phyloP scores from a whole-genome alignment of 495 filamentous ascomycete species.

The Xylaria cubensis region DNA sequence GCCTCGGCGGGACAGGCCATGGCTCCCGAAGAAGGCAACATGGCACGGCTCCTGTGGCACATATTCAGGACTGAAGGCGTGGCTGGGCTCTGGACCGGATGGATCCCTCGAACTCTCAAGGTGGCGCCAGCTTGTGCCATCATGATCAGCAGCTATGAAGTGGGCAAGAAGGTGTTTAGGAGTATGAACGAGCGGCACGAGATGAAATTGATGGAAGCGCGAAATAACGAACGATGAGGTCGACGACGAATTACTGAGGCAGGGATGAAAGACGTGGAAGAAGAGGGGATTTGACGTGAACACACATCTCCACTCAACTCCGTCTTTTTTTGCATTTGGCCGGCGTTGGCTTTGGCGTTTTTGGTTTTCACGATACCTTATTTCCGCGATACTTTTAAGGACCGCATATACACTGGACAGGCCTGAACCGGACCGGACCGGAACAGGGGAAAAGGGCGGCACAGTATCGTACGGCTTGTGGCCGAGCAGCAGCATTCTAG shows the following conservation, averaged over 20 bases:
- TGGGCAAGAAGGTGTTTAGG: conserved; percentile 87
- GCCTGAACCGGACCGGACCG: conserved; percentile 11
- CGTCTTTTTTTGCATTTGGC: conserved; percentile 28
- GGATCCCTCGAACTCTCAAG: conserved; percentile 89
- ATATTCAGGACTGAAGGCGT: conserved; percentile 87
- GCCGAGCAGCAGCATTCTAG: conserved; percentile 16
- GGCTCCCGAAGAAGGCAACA: conserved; percentile 72
- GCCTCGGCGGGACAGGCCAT: conserved; percentile 41
- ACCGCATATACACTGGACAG: neutral
- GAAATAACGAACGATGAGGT: conserved; percentile 24
- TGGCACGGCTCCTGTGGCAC: conserved; percentile 81
- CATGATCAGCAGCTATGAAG: conserved; percentile 97
- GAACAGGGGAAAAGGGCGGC: neutral
- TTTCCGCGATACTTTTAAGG: neutral
- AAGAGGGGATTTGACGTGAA: neutral
- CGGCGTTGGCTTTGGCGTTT: conserved; percentile 31
- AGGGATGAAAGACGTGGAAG: neutral
- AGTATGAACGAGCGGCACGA: conserved; percentile 73
- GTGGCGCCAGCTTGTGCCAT: conserved; percentile 98
- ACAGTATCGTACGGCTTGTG: neutral
- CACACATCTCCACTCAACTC: conserved; percentile 22
- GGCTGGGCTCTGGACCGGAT: conserved; percentile 84
- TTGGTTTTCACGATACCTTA: conserved; percentile 30
- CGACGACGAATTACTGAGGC: neutral
- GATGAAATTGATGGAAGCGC: conserved; percentile 28